Percentiles rank a stretch among this genome's conserved stretches.
Evolutionary conservation across 1,139 yeast species (phyloP).

Genomic region (Debaryomyces sp.): DNA sequence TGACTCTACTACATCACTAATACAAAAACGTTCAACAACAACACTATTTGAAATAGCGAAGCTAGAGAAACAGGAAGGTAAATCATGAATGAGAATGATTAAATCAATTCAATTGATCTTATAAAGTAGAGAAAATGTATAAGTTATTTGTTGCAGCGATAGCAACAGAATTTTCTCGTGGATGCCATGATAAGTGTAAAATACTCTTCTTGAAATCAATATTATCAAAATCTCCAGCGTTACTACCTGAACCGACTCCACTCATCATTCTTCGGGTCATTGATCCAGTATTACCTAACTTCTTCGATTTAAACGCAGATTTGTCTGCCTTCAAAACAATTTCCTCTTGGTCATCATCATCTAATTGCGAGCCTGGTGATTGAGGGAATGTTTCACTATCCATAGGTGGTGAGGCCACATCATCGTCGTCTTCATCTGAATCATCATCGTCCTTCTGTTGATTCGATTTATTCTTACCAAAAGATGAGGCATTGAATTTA

Average conservation of each 20-base stretch:
- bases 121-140: constrained; percentile 74
- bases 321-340: constrained; percentile 96
- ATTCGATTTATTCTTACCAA: constrained; percentile 5
- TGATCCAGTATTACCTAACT: constrained; percentile 38
- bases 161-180: constrained; percentile 93
- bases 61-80: not conserved
- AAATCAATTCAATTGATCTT: constrained; percentile 13
- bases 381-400: constrained; percentile 29
- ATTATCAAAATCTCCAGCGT: constrained; percentile 67
- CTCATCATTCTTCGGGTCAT: constrained; percentile 51
- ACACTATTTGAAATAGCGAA: not conserved
- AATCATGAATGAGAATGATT: constrained; percentile 1
- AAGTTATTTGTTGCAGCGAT: constrained; percentile 97
- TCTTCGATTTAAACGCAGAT: constrained; percentile 88
- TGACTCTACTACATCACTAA: not conserved
- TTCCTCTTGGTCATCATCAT: constrained; percentile 65
- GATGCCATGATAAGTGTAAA: constrained; percentile 98
- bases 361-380: constrained; percentile 40
- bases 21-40: not conserved
- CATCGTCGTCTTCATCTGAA: constrained; percentile 45
- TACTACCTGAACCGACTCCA: constrained; percentile 38
- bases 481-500: constrained; percentile 7
- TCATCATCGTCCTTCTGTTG: constrained; percentile 43
- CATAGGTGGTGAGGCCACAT: constrained; percentile 31
- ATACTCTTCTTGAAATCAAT: constrained; percentile 95